Evolutionary conservation across 2,329 filamentous ascomycete species (phyloP).

Genomic region (Epichloe hybrida): DNA sequence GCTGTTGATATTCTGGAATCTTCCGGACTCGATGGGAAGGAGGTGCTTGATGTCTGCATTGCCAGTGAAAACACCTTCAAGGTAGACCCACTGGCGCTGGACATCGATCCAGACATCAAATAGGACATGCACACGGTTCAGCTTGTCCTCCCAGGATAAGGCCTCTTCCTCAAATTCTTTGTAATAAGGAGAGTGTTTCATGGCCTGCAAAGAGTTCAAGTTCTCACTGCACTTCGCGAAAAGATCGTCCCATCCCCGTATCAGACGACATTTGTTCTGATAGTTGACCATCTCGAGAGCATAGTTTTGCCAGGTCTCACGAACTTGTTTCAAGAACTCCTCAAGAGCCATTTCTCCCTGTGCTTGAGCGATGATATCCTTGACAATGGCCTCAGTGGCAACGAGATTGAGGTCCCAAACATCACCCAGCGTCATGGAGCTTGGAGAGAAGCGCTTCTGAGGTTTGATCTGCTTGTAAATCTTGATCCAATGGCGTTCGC

Average conservation of each 20-base stretch:
- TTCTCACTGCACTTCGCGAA: constrained; percentile 99
- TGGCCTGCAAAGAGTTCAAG: constrained; percentile 90
- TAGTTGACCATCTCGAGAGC: constrained; percentile 90
- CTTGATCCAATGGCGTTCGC: constrained; percentile 92
- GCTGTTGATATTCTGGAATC: constrained; percentile 98
- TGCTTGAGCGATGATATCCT: constrained; percentile 87
- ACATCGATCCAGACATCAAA: constrained; percentile 99
- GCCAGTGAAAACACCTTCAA: constrained; percentile 96
- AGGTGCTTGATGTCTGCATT: constrained; percentile 99
- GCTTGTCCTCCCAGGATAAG: constrained; percentile 90
- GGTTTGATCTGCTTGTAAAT: constrained; percentile 95
- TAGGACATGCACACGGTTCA: constrained; percentile 91
- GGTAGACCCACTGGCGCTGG: constrained; percentile 98
- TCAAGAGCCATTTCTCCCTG: constrained; percentile 97
- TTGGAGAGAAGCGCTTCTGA: constrained; percentile 82
- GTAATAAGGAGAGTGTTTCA: constrained; percentile 98
- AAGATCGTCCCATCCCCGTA: constrained; percentile 94
- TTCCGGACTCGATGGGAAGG: constrained; percentile 85
- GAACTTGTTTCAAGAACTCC: constrained; percentile 91
- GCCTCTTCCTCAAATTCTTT: constrained; percentile 99
- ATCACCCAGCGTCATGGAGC: constrained; percentile 92
- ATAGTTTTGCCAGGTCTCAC: constrained; percentile 94
- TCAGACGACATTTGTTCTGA: constrained; percentile 94
- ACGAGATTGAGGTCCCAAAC: constrained; percentile 95
- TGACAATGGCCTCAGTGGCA: constrained; percentile 74